Evolutionary conservation across 257 asterid genomes (phyloP), one percentile per base, ranked within the genome.

Genomic region (Solanum chilense): DNA sequence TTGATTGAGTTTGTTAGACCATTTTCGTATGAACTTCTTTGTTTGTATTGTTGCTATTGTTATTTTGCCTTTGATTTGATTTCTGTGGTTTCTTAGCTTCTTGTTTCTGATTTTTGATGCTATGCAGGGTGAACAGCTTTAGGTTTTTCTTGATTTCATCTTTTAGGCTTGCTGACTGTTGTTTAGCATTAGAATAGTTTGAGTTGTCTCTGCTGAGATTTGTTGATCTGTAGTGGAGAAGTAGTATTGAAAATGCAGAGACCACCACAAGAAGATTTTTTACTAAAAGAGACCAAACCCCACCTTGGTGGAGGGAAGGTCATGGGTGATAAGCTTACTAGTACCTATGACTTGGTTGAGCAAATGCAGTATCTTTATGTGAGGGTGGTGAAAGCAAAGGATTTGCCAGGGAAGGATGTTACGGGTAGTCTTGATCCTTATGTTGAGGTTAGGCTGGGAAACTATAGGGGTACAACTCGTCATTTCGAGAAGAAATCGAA

Each of bases 351-450:
- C 89, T 94, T 93, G 27, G 95, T 93, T 39, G 98, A 93, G 91
- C 96, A 93, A 85, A 94, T 94, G 98, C 93, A 94, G 74, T 94
- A 90, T 89, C 96, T 94, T 58, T 93, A 93, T 41, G 96, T 94
- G 60, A 93, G 94, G 31, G 98, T 94, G 9, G 95, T 92, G 60
- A 94, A 94, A 90, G 95, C 98, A 2, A 94, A 88, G 87, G 98
- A 93, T 76, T 87, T 94, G 44, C 96, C 95, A 0, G 95, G 91
- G 16, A 94, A 92, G 89, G 96, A 93, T 86, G 86, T 93, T 6
- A 92, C 95, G 0, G 98, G 96, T 66, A 92, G 93, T 47, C 90
- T 93, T 73, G 96, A 94, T 85, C 96, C 98, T 12, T 94, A 93
- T 62, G 93, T 92, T 41, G 95, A 94, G 90, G 92, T 94, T 35